A percentile compares a stretch with the other conserved stretches of the same genome.
phyloP scores from a whole-genome alignment of 768 basidiomycete genomes.

The Boletus insuetus region DNA sequence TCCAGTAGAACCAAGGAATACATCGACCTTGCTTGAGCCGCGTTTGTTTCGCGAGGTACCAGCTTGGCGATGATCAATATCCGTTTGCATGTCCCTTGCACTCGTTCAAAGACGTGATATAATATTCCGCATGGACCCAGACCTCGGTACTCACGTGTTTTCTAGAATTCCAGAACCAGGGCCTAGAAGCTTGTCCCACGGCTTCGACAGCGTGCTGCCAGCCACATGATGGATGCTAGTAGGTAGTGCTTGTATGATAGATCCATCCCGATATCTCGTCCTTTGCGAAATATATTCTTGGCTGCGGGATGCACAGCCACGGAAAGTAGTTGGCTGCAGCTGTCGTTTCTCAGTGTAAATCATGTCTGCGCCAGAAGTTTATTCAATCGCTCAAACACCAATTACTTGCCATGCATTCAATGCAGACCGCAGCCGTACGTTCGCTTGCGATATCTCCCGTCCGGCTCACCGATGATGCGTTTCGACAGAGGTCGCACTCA shows the following conservation, averaged over 20 bases:
- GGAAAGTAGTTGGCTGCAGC: neutral
- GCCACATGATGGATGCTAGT: too few relatives aligned
- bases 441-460: neutral
- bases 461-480: conserved; percentile 6
- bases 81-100: neutral
- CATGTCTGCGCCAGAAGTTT: conserved; percentile 76
- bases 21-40: conserved; percentile 4
- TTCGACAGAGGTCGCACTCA: conserved; percentile 78
- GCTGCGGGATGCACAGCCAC: conserved; percentile 8
- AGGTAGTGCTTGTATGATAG: too few relatives aligned
- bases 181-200: too few relatives aligned
- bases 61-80: neutral
- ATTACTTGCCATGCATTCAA: conserved; percentile 92
- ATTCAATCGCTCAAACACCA: conserved; percentile 75
- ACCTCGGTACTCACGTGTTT: too few relatives aligned
- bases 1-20: conserved; percentile 7
- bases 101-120: too few relatives aligned
- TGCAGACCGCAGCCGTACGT: conserved; percentile 81
- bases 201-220: too few relatives aligned
- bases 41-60: conserved; percentile 6
- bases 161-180: too few relatives aligned
- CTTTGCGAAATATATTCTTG: too few relatives aligned
- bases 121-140: too few relatives aligned
- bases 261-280: too few relatives aligned
- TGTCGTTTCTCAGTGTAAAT: neutral